These are phyloP conservation scores for Fusarium sp. DNA, from an alignment of 2,329 filamentous ascomycete genomes.

Conservation along the genomic window DNA sequence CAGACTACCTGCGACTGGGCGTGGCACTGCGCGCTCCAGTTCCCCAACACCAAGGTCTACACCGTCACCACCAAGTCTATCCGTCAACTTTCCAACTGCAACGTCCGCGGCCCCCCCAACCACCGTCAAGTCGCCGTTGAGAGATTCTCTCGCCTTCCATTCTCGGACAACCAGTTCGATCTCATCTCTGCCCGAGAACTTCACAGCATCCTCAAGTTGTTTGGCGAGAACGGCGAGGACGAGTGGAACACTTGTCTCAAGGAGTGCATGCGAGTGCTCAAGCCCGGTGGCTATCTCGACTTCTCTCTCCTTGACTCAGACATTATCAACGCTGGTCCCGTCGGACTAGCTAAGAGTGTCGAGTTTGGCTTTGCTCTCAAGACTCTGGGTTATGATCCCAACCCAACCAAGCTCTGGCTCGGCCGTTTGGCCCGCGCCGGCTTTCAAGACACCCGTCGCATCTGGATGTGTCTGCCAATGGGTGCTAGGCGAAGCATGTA, in stretches of 20 bases:
- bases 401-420: conserved; percentile 86
- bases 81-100: conserved; percentile 78
- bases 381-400: conserved; percentile 90
- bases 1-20: conserved; percentile 93
- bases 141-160: conserved; percentile 85
- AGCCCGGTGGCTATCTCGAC: conserved; percentile 93
- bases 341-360: conserved; percentile 85
- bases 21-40: conserved; percentile 91
- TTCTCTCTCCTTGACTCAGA: conserved; percentile 93
- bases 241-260: conserved; percentile 89
- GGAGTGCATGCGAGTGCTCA: conserved; percentile 92
- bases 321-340: conserved; percentile 85
- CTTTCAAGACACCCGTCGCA: conserved; percentile 85
- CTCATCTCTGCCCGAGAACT: conserved; percentile 91
- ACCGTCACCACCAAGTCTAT: conserved; percentile 85
- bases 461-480: conserved; percentile 92
- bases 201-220: conserved; percentile 85
- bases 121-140: conserved; percentile 87
- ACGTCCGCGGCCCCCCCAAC: conserved; percentile 87
- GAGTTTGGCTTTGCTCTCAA: conserved; percentile 94
- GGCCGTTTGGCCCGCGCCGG: conserved; percentile 80
- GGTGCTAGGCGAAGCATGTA: conserved; percentile 63
- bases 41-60: conserved; percentile 87
- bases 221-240: conserved; percentile 77
- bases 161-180: conserved; percentile 89